Evolutionary conservation across 139 green algal genomes (phyloP).

Genomic region (Deuterostichococcus epilithicus): DNA sequence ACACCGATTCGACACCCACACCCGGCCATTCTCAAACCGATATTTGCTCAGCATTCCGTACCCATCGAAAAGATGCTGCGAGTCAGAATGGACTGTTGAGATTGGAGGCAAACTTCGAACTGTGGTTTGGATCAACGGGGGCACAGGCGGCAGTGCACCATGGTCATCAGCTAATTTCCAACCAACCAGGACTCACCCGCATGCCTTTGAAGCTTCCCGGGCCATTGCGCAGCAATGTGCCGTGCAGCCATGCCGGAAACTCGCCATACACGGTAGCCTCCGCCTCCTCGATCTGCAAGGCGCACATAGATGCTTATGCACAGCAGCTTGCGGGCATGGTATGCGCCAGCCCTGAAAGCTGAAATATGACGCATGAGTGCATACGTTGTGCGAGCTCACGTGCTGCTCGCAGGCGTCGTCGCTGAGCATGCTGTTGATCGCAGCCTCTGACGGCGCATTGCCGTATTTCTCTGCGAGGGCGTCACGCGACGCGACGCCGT

Average conservation of each 20-base stretch:
- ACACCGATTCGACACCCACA: constrained; percentile 33
- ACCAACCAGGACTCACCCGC: neutral
- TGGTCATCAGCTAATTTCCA: neutral
- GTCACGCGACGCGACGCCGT: neutral
- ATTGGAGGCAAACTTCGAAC: too few species aligned
- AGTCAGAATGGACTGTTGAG: too few species aligned
- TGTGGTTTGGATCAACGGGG: too few species aligned
- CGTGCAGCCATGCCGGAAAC: constrained; percentile 51
- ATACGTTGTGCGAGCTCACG: too few species aligned
- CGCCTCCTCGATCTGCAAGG: constrained; percentile 17
- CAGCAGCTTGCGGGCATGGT: too few species aligned
- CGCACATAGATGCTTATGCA: too few species aligned
- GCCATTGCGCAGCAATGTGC: constrained; percentile 56
- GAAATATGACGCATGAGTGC: too few species aligned
- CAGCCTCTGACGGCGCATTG: neutral
- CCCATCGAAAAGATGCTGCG: constrained; percentile 79
- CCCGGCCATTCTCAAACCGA: constrained; percentile 30
- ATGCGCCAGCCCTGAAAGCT: too few species aligned
- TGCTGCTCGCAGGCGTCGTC: neutral
- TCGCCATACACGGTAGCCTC: constrained; percentile 24
- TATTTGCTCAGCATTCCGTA: constrained; percentile 60
- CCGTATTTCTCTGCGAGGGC: neutral
- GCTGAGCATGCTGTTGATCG: neutral
- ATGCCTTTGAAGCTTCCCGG: constrained; percentile 42
- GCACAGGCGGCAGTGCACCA: neutral